Evolutionary conservation across 805 yeast species (phyloP).

Genomic region (Metschnikowia hibisci): DNA sequence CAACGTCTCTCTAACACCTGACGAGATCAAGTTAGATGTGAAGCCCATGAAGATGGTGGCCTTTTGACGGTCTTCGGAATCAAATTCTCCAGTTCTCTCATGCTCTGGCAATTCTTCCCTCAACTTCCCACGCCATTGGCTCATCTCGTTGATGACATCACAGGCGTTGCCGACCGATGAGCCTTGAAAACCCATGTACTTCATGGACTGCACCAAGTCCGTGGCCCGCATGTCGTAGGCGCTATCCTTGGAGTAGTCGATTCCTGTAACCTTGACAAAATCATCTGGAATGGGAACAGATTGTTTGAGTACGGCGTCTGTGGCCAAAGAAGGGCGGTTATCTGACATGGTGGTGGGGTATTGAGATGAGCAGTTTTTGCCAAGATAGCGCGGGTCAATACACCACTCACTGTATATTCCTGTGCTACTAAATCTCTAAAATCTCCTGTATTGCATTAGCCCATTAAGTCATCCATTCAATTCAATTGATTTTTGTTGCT

Average conservation of each 20-base stretch:
- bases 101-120: conserved; percentile 65
- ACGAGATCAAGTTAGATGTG: conserved; percentile 92
- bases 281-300: conserved; percentile 83
- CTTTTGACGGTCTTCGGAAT: conserved; percentile 72
- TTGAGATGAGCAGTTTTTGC: conserved; percentile 5
- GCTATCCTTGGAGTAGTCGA: conserved; percentile 78
- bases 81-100: conserved; percentile 65
- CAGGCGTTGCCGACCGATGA: conserved; percentile 82
- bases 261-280: conserved; percentile 76
- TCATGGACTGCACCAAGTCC: conserved; percentile 79
- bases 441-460: not conserved
- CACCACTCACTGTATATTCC: not conserved
- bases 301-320: conserved; percentile 86
- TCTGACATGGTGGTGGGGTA: conserved; percentile 5
- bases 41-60: conserved; percentile 93
- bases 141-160: conserved; percentile 89
- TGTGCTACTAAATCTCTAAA: not conserved
- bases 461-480: no score
- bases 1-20: conserved; percentile 89
- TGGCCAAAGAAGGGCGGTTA: conserved; percentile 61
- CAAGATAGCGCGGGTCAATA: not conserved
- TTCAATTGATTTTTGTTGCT: no score
- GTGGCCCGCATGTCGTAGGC: conserved; percentile 76
- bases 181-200: conserved; percentile 96
- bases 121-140: conserved; percentile 87